Base-by-base conservation (phyloP, 2,329 filamentous ascomycete species). In the Ophiocordyceps australis region DNA sequence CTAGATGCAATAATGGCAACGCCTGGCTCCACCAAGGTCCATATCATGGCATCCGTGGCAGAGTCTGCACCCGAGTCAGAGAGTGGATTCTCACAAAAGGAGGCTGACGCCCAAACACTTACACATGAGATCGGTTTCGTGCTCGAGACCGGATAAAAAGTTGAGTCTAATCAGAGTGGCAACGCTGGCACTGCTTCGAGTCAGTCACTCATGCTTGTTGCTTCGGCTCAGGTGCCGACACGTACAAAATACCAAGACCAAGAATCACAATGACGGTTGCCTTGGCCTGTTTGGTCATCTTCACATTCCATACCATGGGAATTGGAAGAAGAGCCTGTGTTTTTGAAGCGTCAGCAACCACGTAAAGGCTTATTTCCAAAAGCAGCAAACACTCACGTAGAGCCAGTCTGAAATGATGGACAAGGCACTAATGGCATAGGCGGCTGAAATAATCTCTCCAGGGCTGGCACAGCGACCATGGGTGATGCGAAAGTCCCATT, bases 11-110 rank as follows among this genome's bases (percentile, higher is more conserved):
- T 41, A 23, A 67, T 68, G 30, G 62, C 62, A 14, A 67, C 54
- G 5, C 61, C 62, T 2, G 62, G 62, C 36, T 68, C 63, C 27
- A 67, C 47, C n/a, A 67, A 43, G 8, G 60, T 66, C 63, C 63
- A 68, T 6, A 66, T 50, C 54, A 63, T 61, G 19, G 61, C 54
- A 31, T 63, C 49, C 4, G 61, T 66, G 14, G 52, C 57, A 27
- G 52, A 49, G 38, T 51, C 59, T 64, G 23, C 7, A 18, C 2
- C 12, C 11, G 7, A n/a, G n/a, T n/a, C n/a, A n/a, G n/a, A n/a
- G n/a, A n/a, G n/a, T n/a, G n/a, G n/a, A n/a, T n/a, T n/a, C n/a
- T n/a, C n/a, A n/a, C n/a, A n/a, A n/a, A n/a, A n/a, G n/a, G n/a
- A n/a, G n/a, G 4, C 5, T 37, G 14, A 15, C 12, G 6, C 8